Conservation (phyloP, 2,329 filamentous ascomycete species). For the Trichophyton schoenleinii region DNA sequence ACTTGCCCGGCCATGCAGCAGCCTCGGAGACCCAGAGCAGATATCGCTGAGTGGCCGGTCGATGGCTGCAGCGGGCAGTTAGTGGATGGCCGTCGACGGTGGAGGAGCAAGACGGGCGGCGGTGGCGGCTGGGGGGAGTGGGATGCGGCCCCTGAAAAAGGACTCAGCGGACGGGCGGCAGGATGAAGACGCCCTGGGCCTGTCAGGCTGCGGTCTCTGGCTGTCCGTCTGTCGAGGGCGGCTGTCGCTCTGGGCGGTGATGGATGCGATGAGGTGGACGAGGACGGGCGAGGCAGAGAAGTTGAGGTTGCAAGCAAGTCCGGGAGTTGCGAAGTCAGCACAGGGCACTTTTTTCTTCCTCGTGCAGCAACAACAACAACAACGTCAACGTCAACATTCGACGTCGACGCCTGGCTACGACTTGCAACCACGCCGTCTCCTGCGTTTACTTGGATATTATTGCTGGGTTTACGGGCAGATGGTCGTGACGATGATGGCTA, state of each 20-base stretch:
- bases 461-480: too few relatives aligned
- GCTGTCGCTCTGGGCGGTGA: background rate
- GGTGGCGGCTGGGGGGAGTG: background rate
- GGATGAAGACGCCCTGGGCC: too few relatives aligned
- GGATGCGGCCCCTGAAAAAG: background rate
- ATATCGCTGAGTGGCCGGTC: background rate
- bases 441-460: background rate
- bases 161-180: background rate
- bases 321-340: background rate
- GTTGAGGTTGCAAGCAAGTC: background rate
- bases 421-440: background rate
- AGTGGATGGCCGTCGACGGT: background rate
- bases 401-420: too few relatives aligned
- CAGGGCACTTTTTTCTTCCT: background rate
- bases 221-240: background rate
- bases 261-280: background rate
- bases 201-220: background rate
- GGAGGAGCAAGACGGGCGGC: background rate
- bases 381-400: too few relatives aligned
- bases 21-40: background rate
- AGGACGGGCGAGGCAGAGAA: background rate
- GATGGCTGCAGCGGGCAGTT: background rate
- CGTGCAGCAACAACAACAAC: background rate
- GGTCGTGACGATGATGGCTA: background rate
- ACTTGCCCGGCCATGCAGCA: conserved; percentile 2